Percentiles rank a stretch among this genome's conserved stretches.
These are phyloP conservation scores for Exobasidium rhododendri DNA, from an alignment of 1,284 basidiomycete genomes.

Conservation along the genomic window DNA sequence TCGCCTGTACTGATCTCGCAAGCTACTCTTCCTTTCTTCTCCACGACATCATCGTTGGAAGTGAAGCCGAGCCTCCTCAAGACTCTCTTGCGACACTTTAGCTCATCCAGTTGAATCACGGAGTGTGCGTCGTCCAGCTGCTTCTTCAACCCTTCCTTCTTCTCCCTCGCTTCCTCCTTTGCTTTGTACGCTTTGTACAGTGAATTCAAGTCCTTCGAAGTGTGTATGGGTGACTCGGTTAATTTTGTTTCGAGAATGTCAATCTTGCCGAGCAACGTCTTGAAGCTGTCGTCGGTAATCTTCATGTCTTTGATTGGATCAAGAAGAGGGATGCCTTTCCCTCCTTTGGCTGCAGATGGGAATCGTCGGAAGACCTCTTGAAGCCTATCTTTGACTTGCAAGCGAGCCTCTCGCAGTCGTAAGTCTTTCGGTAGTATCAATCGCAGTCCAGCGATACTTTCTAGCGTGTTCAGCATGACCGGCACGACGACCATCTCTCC, in stretches of 20 bases:
- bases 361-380: slow-evolving; percentile 84
- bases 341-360: slow-evolving; percentile 60
- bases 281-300: slow-evolving; percentile 90
- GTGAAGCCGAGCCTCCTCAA: slow-evolving; percentile 89
- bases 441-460: slow-evolving; percentile 80
- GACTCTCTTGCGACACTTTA: slow-evolving; percentile 91
- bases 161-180: slow-evolving; percentile 71
- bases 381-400: slow-evolving; percentile 83
- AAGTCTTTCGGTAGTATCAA: slow-evolving; percentile 87
- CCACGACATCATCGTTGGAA: slow-evolving; percentile 82
- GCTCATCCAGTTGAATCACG: slow-evolving; percentile 91
- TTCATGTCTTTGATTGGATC: slow-evolving; percentile 95
- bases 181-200: slow-evolving; percentile 75
- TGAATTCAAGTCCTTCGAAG: slow-evolving; percentile 70
- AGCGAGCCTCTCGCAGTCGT: slow-evolving; percentile 69
- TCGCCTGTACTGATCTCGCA: slow-evolving; percentile 98
- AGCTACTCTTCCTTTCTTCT: slow-evolving; percentile 95
- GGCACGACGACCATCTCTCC: slow-evolving; percentile 77
- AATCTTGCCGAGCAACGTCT: slow-evolving; percentile 62
- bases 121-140: slow-evolving; percentile 85
- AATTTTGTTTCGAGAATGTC: slow-evolving; percentile 38
- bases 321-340: slow-evolving; percentile 72
- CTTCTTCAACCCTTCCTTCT: slow-evolving; percentile 74
- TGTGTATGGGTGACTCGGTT: slow-evolving; percentile 25
- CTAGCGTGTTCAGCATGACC: slow-evolving; percentile 79